A percentile compares a stretch with the other conserved stretches of the same genome.
These are phyloP conservation scores for Epichloe gansuensis DNA, from an alignment of 2,329 filamentous ascomycete genomes.

Conservation along the genomic window DNA sequence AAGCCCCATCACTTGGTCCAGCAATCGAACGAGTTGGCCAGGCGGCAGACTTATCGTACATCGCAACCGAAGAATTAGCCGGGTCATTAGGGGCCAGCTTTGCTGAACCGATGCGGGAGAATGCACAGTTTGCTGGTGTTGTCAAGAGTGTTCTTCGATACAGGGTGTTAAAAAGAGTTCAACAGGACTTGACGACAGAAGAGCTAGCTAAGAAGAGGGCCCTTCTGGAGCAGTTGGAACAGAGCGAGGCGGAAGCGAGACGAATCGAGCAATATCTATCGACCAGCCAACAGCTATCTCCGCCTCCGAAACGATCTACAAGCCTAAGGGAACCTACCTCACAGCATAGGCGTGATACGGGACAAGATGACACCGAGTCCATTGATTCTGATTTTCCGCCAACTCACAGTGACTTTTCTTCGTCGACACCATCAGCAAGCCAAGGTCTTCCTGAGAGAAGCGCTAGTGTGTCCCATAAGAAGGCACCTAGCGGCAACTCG, in stretches of 20 bases:
- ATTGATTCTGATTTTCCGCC: constrained; percentile 95
- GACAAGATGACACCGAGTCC: constrained; percentile 68
- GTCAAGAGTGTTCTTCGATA: constrained; percentile 83
- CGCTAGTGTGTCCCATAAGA: constrained; percentile 50
- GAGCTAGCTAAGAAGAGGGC: constrained; percentile 79
- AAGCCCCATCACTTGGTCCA: constrained; percentile 73
- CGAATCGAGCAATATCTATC: constrained; percentile 89
- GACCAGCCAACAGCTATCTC: constrained; percentile 50
- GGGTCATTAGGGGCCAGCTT: constrained; percentile 83
- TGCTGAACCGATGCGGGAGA: constrained; percentile 95
- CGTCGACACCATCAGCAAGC: constrained; percentile 57
- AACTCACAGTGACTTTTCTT: constrained; percentile 59
- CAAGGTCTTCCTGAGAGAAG: constrained; percentile 54
- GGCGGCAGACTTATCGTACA: constrained; percentile 90
- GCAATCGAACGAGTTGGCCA: constrained; percentile 93
- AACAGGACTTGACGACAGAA: constrained; percentile 94
- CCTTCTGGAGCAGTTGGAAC: constrained; percentile 78
- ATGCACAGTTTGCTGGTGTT: constrained; percentile 91
- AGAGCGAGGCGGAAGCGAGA: constrained; percentile 83
- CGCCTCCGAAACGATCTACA: constrained; percentile 55
- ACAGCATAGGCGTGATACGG: constrained; percentile 41
- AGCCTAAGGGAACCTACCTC: constrained; percentile 39
- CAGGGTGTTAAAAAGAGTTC: constrained; percentile 82
- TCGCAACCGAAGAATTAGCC: constrained; percentile 86
- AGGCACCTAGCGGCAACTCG: constrained; percentile 75